Percentiles rank a stretch among this genome's conserved stretches.
Conservation (phyloP, 257 asterid genomes). For the Henckelia pumila region DNA sequence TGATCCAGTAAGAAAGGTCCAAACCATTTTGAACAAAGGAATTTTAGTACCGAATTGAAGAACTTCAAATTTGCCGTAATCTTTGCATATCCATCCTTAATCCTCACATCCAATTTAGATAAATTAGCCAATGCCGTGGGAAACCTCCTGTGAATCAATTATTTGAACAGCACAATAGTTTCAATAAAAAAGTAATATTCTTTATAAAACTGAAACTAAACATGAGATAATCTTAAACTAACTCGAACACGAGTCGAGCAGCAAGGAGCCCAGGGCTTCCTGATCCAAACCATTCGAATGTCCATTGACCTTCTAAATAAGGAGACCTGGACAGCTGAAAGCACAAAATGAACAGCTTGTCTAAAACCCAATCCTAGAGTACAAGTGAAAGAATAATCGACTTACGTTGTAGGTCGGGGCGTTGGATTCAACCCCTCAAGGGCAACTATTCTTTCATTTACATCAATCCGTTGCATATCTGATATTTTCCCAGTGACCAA, state of each 20-base stretch:
- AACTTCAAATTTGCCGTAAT: constrained; percentile 42
- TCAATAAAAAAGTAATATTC: not conserved
- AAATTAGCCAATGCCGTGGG: constrained; percentile 43
- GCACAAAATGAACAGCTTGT: constrained; percentile 27
- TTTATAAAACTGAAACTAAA: not conserved
- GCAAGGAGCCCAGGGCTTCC: constrained; percentile 71
- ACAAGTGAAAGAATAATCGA: constrained; percentile 28
- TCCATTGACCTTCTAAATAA: constrained; percentile 69
- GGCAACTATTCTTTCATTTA: constrained; percentile 67
- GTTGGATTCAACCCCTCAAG: constrained; percentile 89
- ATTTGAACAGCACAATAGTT: not conserved
- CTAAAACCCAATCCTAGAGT: not conserved
- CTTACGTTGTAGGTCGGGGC: constrained; percentile 92
- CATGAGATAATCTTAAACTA: constrained; percentile 26
- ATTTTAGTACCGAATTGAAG: constrained; percentile 41
- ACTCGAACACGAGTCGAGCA: constrained; percentile 66
- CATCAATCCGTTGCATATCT: constrained; percentile 58
- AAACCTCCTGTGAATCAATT: constrained; percentile 35
- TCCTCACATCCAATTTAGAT: constrained; percentile 42
- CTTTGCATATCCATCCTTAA: constrained; percentile 47
- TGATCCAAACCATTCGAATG: constrained; percentile 69
- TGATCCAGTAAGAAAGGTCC: not conserved
- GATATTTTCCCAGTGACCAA: constrained; percentile 64
- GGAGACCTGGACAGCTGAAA: constrained; percentile 66
- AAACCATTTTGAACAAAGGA: not conserved